These are phyloP conservation scores for Adansonia gregorii DNA, from an alignment of 441 rosid species.

Conservation along the genomic window DNA sequence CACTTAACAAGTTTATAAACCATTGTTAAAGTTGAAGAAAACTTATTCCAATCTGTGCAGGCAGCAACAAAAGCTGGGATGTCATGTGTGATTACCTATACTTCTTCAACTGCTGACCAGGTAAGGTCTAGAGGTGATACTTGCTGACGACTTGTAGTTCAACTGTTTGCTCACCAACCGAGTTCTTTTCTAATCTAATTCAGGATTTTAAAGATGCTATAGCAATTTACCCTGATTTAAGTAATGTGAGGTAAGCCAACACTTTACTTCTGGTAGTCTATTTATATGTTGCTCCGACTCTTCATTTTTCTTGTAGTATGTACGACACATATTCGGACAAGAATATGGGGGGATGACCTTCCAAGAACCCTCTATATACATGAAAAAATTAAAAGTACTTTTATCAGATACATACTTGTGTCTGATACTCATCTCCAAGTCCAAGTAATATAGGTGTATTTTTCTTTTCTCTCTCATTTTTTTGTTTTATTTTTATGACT, in stretches of 20 bases:
- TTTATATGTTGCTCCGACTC: not conserved
- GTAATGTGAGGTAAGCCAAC: slow-evolving; percentile 59
- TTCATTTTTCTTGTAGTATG: too few relatives aligned
- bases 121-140: slow-evolving; percentile 38
- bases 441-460: not conserved
- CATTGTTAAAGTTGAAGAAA: slow-evolving; percentile 11
- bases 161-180: slow-evolving; percentile 12
- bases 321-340: too few relatives aligned
- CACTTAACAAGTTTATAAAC: not conserved
- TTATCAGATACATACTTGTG: too few relatives aligned
- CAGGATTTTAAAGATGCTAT: slow-evolving; percentile 87
- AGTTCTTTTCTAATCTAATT: not conserved
- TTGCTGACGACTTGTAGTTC: not conserved
- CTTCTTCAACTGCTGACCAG: slow-evolving; percentile 88
- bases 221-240: slow-evolving; percentile 78
- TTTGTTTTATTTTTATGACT: slow-evolving; percentile 9
- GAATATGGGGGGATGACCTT: too few relatives aligned
- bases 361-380: too few relatives aligned
- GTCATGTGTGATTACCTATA: slow-evolving; percentile 80
- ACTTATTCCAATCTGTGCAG: slow-evolving; percentile 44
- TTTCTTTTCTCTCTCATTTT: not conserved
- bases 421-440: too few relatives aligned
- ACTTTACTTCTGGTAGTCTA: not conserved
- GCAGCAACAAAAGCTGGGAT: slow-evolving; percentile 88
- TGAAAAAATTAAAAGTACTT: too few relatives aligned